Evolutionary conservation across 2,329 filamentous ascomycete genomes (phyloP).

Genomic region (Colletotrichum truncatum): DNA sequence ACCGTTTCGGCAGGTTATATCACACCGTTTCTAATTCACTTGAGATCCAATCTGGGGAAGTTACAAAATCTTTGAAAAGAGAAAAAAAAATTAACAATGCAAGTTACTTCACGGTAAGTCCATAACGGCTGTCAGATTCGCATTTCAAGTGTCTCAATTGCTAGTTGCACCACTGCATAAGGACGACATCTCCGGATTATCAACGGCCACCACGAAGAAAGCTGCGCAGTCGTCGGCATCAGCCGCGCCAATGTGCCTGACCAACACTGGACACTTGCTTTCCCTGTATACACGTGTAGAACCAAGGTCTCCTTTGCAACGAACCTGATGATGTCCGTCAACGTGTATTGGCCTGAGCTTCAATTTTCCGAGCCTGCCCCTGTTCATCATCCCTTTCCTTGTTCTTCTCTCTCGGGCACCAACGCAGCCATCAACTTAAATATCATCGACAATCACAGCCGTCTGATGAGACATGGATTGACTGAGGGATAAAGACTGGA

Average conservation of each 20-base stretch:
- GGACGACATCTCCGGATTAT: too few relatives aligned
- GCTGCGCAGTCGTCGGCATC: background rate
- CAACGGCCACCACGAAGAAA: too few relatives aligned
- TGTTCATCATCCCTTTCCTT: background rate
- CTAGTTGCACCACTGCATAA: too few relatives aligned
- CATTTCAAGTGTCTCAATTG: too few relatives aligned
- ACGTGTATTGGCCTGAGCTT: background rate
- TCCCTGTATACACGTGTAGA: conserved; percentile 15
- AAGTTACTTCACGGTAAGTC: too few relatives aligned
- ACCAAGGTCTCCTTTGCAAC: background rate
- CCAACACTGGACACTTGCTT: background rate
- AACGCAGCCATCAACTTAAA: conserved; percentile 15
- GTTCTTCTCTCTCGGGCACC: conserved; percentile 14
- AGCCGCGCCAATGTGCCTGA: background rate
- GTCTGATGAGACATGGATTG: conserved; percentile 14
- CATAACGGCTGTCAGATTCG: too few relatives aligned
- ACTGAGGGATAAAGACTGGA: background rate
- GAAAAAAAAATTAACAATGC: too few relatives aligned
- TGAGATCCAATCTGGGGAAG: too few relatives aligned
- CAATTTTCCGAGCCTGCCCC: conserved; percentile 4
- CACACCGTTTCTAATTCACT: too few relatives aligned
- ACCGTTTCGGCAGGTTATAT: too few relatives aligned
- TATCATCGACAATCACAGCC: conserved; percentile 12
- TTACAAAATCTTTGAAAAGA: too few relatives aligned
- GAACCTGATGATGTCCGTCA: conserved; percentile 5